Base-by-base conservation (phyloP, 768 basidiomycete species). In the Auriculariales sp. region DNA sequence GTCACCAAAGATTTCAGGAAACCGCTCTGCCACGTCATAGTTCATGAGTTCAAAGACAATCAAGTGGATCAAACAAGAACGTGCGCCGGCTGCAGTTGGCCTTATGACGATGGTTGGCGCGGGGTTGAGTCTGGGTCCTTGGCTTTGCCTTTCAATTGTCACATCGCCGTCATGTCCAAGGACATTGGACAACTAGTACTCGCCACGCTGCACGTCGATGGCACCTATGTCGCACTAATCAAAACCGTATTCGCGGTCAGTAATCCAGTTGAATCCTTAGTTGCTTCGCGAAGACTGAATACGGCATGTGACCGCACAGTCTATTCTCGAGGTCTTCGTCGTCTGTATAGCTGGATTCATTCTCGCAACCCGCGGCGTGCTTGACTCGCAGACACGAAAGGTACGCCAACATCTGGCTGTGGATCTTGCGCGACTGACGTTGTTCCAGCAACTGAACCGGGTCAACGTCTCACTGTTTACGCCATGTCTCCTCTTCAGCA, bases 391-490 rank as follows among this genome's bases (percentile, higher is more conserved):
- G 52, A 89, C 86, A 0, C 92, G 93, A 65, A 88, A 86, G 72
- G 89, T 88, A 31, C 10, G 72, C 60, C 31, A 4, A 24, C 9
- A n/a, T 10, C 15, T 19, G 5, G 39, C 19, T 25, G 39, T n/a
- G 27, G 14, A 17, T 12, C 15, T 30, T 36, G 3, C 15, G 31
- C 19, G 6, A 15, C 31, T 44, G 39, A 44, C 39, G 50, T 19
- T 35, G 12, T 27, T 25, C 2, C 58, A 86, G 84, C 75, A 79
- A 74, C 67, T 89, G 17, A 90, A 89, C 58, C 71, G 75, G 19
- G 66, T 94, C 48, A 94, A 93, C 62, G 79, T 94, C 22, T 84
- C 84, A 0, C 75, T 97, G 28, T 95, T 97, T 67, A 89, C 86
- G 0, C 85, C 87, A 0, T 81, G 84, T 0, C 75, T 93, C 4